Percentiles rank a stretch among this genome's conserved stretches.
These are phyloP conservation scores for Calonectria pseudoreteaudii DNA, from an alignment of 2,329 filamentous ascomycete genomes.

Conservation along the genomic window DNA sequence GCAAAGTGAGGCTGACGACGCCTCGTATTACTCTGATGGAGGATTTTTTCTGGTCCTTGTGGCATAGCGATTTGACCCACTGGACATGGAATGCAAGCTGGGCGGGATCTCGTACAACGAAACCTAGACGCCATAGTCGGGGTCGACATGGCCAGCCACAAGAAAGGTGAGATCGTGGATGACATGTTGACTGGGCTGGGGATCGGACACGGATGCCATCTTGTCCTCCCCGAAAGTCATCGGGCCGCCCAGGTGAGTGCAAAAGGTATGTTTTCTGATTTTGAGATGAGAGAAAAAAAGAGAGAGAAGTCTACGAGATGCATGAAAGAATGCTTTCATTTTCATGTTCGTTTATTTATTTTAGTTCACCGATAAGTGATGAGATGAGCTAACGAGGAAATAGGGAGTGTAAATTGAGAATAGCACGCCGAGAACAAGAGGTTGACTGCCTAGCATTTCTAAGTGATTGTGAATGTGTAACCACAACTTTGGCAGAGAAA, in stretches of 20 bases:
- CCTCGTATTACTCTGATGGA: slow-evolving; percentile 24
- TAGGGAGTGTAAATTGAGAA: background rate
- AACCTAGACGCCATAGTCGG: slow-evolving; percentile 26
- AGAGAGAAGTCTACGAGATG: background rate
- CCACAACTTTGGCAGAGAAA: background rate
- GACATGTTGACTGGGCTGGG: background rate
- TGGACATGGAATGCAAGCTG: slow-evolving; percentile 36
- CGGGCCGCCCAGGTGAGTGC: background rate
- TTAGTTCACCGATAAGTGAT: background rate
- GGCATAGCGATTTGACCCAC: slow-evolving; percentile 39
- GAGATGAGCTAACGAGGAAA: background rate
- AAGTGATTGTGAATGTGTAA: background rate
- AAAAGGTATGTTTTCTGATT: background rate
- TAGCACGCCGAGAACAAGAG: background rate
- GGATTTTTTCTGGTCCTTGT: slow-evolving; percentile 11
- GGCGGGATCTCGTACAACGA: slow-evolving; percentile 41
- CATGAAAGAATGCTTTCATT: background rate
- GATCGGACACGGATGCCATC: background rate
- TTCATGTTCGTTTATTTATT: no score
- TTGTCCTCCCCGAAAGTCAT: background rate
- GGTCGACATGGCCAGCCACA: slow-evolving; percentile 25
- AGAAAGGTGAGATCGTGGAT: background rate
- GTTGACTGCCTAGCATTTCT: background rate
- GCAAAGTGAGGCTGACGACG: slow-evolving; percentile 12
- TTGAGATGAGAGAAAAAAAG: background rate